Evolutionary conservation across 23 red algal species (phyloP), one percentile per base, ranked within the genome.

Genomic region (Cyanidioschyzon merolae): DNA sequence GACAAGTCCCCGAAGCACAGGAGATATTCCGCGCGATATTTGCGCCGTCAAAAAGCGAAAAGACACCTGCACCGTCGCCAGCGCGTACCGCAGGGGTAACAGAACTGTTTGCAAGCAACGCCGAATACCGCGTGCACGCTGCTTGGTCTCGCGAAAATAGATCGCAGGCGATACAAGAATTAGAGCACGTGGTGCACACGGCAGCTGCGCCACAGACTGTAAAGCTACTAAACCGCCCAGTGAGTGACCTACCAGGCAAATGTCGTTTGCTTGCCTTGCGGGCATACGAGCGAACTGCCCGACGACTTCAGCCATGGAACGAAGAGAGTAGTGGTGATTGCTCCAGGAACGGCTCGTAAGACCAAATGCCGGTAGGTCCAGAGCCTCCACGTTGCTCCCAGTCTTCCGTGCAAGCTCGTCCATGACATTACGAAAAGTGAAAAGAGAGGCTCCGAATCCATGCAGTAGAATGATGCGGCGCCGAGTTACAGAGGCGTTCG

Each of bases 401-500:
- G 41, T 75, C 18, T 50, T 37, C 0, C 51, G 37, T 68, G 40
- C 50, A 2, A 75, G 7, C 39, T 54, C 67, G 34, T 68, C 35
- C 68, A 17, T 67, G 0, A 83, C 67, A 68, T 39, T 27, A 3
- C 39, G 57, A 58, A 90, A 83, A 37, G 79, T 79, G 63, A 84
- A 90, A 0, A 83, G 40, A 18, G 45, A 79, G n/a, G 87, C 79
- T 1, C 87, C 87, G 54, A 90, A 90, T 27, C 87, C 87, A 50
- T 90, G 87, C 27, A 90, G 29, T 7, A 71, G 63, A 7, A 71
- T 25, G 7, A 71, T 7, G n/a, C n/a, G 12, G 21, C 32, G 7
- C 12, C 63, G 63, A 27, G 45, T 21, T 15, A 32, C n/a, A 17
- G 16, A 15, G 12, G 12, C 63, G 12, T 3, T 27, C 16, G 63